A percentile compares a stretch with the other conserved stretches of the same genome.
Evolutionary conservation across 2,329 filamentous ascomycete genomes (phyloP).

Genomic region (Blastomyces silverae): DNA sequence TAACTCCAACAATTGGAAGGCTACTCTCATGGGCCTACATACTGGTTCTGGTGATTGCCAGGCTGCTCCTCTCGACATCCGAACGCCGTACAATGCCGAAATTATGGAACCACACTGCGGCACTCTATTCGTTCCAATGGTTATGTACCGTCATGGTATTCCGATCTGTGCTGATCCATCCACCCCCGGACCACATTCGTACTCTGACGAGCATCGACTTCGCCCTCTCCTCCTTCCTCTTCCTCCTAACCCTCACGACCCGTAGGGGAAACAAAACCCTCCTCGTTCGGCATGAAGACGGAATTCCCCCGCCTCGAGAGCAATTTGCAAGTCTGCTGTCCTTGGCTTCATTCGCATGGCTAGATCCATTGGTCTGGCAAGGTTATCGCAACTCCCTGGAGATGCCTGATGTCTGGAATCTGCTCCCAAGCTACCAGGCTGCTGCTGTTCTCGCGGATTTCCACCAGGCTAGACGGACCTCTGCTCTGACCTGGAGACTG

Average conservation of each 20-base stretch:
- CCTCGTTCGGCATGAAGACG: slow-evolving; percentile 79
- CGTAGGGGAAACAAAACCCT: slow-evolving; percentile 90
- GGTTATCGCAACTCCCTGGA: slow-evolving; percentile 82
- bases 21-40: slow-evolving; percentile 76
- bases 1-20: slow-evolving; percentile 57
- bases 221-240: slow-evolving; percentile 63
- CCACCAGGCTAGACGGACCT: slow-evolving; percentile 75
- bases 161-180: slow-evolving; percentile 76
- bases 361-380: slow-evolving; percentile 79
- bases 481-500: slow-evolving; percentile 69
- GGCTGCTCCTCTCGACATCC: slow-evolving; percentile 57
- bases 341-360: slow-evolving; percentile 80
- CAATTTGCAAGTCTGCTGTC: slow-evolving; percentile 84
- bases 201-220: slow-evolving; percentile 68
- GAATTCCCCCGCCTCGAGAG: slow-evolving; percentile 78
- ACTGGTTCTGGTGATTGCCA: slow-evolving; percentile 62
- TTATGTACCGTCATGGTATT: slow-evolving; percentile 68
- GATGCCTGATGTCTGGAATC: slow-evolving; percentile 83
- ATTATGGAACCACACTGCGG: slow-evolving; percentile 88
- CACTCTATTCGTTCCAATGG: slow-evolving; percentile 79
- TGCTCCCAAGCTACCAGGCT: slow-evolving; percentile 82
- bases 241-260: slow-evolving; percentile 69
- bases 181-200: slow-evolving; percentile 56
- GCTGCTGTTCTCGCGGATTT: slow-evolving; percentile 72
- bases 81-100: slow-evolving; percentile 61